phyloP scores from a whole-genome alignment of 1,139 yeast species.

The Spathaspora sp. region DNA sequence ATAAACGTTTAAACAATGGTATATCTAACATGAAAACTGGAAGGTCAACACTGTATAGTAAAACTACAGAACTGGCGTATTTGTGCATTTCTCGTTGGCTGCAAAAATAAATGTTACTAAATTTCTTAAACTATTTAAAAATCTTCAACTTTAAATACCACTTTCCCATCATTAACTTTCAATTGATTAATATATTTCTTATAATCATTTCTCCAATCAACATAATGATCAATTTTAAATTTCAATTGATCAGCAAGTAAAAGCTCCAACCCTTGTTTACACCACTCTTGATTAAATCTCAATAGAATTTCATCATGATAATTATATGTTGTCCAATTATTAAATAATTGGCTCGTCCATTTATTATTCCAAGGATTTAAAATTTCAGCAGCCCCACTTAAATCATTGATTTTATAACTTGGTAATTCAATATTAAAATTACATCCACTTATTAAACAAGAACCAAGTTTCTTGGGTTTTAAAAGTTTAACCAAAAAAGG shows the following conservation, averaged over 20 bases:
- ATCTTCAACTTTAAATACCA: conserved; percentile 39
- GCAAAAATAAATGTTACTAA: no score
- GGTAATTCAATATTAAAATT: conserved; percentile 32
- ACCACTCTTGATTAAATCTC: conserved; percentile 28
- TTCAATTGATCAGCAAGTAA: conserved; percentile 29
- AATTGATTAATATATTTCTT: conserved; percentile 25
- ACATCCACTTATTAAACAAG: conserved; percentile 41
- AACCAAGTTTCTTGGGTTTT: conserved; percentile 36
- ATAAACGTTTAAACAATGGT: no score
- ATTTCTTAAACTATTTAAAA: no score
- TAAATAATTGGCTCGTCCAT: conserved; percentile 34
- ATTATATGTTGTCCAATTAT: conserved; percentile 33
- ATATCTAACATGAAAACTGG: no score
- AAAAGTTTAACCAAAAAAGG: conserved; percentile 36
- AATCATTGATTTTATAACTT: conserved; percentile 34
- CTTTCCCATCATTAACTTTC: conserved; percentile 33
- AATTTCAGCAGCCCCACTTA: conserved; percentile 14
- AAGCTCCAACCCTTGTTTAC: conserved; percentile 32
- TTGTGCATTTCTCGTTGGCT: not conserved
- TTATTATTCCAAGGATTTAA: conserved; percentile 36
- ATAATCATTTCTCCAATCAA: conserved; percentile 43
- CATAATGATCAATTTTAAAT: conserved; percentile 29
- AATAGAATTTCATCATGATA: conserved; percentile 37
- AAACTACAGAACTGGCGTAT: no score
- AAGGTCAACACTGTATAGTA: no score